phyloP scores from a whole-genome alignment of 305 asterid species.

The Caryopteris hybrid region DNA sequence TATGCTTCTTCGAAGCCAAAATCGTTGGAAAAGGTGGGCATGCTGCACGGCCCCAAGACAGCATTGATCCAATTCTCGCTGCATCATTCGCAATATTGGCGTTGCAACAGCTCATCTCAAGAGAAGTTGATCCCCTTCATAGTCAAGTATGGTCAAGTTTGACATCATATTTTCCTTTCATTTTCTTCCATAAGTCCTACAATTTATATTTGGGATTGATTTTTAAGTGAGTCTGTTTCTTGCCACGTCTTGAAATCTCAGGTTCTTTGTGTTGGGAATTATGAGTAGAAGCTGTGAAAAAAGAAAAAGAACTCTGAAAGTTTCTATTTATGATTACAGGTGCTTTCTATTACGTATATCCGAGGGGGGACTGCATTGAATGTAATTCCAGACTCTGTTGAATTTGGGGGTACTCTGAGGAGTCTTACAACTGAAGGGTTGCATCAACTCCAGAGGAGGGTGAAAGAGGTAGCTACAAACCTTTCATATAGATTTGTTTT shows the following conservation, averaged over 20 bases:
- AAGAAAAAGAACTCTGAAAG: neutral
- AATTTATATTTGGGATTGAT: neutral
- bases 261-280: neutral
- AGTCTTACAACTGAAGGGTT: constrained; percentile 82
- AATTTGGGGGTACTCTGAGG: constrained; percentile 76
- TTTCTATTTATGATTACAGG: constrained; percentile 45
- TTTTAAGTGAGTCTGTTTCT: neutral
- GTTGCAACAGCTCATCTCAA: constrained; percentile 68
- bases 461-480: constrained; percentile 56
- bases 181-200: neutral
- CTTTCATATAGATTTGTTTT: neutral
- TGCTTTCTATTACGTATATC: constrained; percentile 72
- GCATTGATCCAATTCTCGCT: constrained; percentile 65
- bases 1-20: constrained; percentile 56
- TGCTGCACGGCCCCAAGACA: constrained; percentile 63
- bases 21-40: constrained; percentile 80
- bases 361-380: constrained; percentile 61
- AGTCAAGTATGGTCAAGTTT: constrained; percentile 46
- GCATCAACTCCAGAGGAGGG: constrained; percentile 57
- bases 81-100: constrained; percentile 67
- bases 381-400: constrained; percentile 58
- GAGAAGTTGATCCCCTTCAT: constrained; percentile 75
- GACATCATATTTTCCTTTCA: neutral
- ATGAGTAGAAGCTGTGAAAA: neutral
- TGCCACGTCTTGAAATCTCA: neutral